Percentiles rank a stretch among this genome's conserved stretches.
Conservation (phyloP, 2,329 filamentous ascomycete species). For the Xylariaceae sp. region DNA sequence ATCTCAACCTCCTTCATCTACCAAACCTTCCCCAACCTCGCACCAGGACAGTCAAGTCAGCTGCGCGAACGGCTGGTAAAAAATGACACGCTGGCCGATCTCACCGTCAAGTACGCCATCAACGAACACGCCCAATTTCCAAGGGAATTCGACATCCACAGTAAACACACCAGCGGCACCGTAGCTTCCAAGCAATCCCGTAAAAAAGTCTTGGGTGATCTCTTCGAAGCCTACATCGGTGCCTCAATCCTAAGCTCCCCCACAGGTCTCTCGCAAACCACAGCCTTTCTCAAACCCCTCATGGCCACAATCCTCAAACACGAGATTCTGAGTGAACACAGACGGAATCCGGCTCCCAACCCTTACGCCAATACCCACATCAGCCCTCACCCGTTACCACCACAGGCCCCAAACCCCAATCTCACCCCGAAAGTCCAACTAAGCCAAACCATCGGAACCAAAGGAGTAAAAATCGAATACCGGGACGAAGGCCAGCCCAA, state of each 20-base stretch:
- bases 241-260: conserved; percentile 69
- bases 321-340: conserved; percentile 44
- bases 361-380: conserved; percentile 9
- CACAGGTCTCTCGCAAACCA: conserved; percentile 56
- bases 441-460: conserved; percentile 48
- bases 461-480: conserved; percentile 59
- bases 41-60: conserved; percentile 68
- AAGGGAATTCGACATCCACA: conserved; percentile 36
- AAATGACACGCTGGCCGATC: conserved; percentile 72
- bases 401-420: conserved; percentile 10
- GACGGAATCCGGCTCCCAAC: conserved; percentile 4
- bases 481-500: conserved; percentile 50
- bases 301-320: conserved; percentile 65
- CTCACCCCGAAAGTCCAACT: conserved; percentile 51
- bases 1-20: conserved; percentile 73
- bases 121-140: conserved; percentile 60
- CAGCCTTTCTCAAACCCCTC: conserved; percentile 69
- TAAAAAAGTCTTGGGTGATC: conserved; percentile 74
- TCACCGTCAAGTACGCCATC: conserved; percentile 67
- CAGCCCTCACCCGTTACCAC: conserved; percentile 8
- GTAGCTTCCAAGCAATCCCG: conserved; percentile 47
- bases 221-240: conserved; percentile 88
- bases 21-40: conserved; percentile 61
- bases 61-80: conserved; percentile 75
- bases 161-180: conserved; percentile 33